Percentiles rank a stretch among this genome's conserved stretches.
Conservation (phyloP, 768 basidiomycete genomes). For the Saitozyma podzolica region DNA sequence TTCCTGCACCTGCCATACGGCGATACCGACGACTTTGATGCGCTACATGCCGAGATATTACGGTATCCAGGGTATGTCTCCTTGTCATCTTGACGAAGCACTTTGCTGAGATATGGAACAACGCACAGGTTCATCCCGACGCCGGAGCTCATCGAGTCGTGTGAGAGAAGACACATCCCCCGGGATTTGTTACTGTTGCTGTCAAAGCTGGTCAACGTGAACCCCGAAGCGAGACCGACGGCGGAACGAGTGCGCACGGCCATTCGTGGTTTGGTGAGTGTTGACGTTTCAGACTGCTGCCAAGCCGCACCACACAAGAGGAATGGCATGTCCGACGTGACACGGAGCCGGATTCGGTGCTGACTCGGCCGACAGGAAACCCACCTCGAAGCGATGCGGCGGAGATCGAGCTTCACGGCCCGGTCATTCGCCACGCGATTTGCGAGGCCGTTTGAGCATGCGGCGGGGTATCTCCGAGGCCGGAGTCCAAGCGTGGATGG, state of each 20-base stretch:
- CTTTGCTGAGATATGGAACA: not conserved
- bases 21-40: constrained; percentile 67
- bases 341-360: too few relatives aligned
- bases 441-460: too few relatives aligned
- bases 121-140: constrained; percentile 59
- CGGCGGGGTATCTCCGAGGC: too few relatives aligned
- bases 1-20: constrained; percentile 87
- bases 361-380: too few relatives aligned
- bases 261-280: constrained; percentile 70
- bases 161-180: constrained; percentile 72
- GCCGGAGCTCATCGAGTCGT: constrained; percentile 59
- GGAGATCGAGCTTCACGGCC: too few relatives aligned
- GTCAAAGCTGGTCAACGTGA: constrained; percentile 67
- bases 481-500: too few relatives aligned
- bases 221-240: constrained; percentile 65
- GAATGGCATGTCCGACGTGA: too few relatives aligned
- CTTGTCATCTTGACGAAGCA: not conserved
- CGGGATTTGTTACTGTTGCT: constrained; percentile 69
- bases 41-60: constrained; percentile 71
- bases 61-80: constrained; percentile 68
- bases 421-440: too few relatives aligned
- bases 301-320: too few relatives aligned
- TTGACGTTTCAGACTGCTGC: too few relatives aligned
- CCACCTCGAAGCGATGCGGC: too few relatives aligned
- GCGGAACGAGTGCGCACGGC: constrained; percentile 71